These are phyloP conservation scores for Lanmaoa rubissima DNA, from an alignment of 768 basidiomycete species.

Conservation along the genomic window DNA sequence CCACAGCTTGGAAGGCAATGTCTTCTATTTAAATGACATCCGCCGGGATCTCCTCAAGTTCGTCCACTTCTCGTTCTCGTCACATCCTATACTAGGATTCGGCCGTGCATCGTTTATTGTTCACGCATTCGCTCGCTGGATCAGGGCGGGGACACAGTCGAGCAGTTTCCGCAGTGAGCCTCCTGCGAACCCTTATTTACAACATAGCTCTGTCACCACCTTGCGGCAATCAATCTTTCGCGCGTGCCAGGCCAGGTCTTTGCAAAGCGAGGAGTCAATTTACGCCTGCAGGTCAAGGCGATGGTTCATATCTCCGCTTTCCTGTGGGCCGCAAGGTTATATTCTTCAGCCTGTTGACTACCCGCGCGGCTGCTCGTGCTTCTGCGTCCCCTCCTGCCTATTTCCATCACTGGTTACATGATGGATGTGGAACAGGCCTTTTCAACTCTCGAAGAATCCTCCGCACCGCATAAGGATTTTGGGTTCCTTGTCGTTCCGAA, in stretches of 20 bases:
- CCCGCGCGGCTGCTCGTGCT: background rate
- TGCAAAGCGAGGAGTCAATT: background rate
- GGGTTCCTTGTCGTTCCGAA: conserved; percentile 10
- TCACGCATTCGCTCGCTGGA: background rate
- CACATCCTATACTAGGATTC: background rate
- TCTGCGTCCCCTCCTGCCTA: background rate
- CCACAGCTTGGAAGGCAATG: background rate
- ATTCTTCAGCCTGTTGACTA: conserved; percentile 7
- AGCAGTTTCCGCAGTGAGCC: background rate
- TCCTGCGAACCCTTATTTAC: background rate
- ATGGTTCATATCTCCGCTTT: conserved; percentile 14
- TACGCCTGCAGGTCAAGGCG: conserved; percentile 8
- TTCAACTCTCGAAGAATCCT: background rate
- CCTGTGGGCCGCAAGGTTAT: conserved; percentile 6
- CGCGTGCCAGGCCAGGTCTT: conserved; percentile 1
- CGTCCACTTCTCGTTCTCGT: background rate
- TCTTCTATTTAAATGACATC: background rate
- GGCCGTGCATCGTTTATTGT: background rate
- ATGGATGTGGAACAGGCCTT: conserved; percentile 18
- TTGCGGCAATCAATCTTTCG: background rate
- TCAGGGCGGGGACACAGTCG: background rate
- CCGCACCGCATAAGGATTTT: conserved; percentile 10
- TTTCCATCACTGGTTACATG: conserved; percentile 3
- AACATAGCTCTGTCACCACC: background rate
- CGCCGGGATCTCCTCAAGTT: background rate